Percentiles rank a stretch among this genome's conserved stretches.
phyloP scores from a whole-genome alignment of 495 filamentous ascomycete species.

The Tuber brumale region DNA sequence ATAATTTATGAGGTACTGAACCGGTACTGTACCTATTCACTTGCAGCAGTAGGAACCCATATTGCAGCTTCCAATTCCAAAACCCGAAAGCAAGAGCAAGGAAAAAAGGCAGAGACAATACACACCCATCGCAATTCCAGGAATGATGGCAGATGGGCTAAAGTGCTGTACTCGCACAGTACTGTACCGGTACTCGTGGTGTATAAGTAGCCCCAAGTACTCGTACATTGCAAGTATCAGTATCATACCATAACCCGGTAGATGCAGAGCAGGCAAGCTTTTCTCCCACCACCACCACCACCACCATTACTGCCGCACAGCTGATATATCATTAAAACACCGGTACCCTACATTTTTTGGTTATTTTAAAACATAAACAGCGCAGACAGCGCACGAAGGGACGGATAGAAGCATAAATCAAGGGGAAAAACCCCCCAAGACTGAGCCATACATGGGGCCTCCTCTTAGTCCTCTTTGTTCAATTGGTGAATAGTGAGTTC shows the following conservation, averaged over 20 bases:
- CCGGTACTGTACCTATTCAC: not conserved
- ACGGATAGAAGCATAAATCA: not conserved
- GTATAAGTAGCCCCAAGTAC: not conserved
- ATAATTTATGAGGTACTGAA: not conserved
- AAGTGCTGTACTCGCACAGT: not conserved
- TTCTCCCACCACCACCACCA: not conserved
- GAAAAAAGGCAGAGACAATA: not conserved
- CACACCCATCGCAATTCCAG: not conserved
- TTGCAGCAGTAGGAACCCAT: not conserved
- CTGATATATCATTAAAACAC: not conserved
- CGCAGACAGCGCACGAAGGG: not conserved
- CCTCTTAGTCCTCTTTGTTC: not conserved
- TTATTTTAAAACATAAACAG: not conserved
- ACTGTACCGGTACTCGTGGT: not conserved
- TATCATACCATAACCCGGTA: not conserved
- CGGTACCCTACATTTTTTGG: not conserved
- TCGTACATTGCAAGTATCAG: no score
- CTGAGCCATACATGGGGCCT: not conserved
- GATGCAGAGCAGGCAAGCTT: not conserved
- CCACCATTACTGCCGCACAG: not conserved
- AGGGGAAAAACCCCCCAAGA: not conserved
- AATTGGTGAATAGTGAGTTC: not conserved
- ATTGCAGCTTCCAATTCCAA: not conserved
- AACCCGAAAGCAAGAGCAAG: not conserved
- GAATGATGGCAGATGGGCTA: not conserved